A percentile compares a stretch with the other conserved stretches of the same genome.
Conservation (phyloP, 768 basidiomycete genomes). For the Tylopilus intermedius region DNA sequence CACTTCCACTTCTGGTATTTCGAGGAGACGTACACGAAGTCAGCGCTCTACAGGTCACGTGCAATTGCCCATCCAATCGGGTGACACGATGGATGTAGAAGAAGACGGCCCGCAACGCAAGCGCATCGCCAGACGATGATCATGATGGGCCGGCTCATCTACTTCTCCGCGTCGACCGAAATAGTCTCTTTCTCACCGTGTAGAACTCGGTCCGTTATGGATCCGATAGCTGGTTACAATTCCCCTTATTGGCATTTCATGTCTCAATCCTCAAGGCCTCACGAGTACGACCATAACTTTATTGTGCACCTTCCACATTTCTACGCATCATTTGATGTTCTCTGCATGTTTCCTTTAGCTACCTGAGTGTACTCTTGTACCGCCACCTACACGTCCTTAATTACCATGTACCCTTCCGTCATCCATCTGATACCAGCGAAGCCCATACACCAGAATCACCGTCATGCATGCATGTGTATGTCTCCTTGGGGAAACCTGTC, state of each 20-base stretch:
- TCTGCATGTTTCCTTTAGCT: not conserved
- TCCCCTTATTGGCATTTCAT: not conserved
- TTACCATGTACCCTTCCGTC: conserved; percentile 11
- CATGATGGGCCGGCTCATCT: not conserved
- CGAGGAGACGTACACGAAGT: conserved; percentile 56
- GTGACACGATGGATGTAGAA: conserved; percentile 69
- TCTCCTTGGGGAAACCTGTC: too few species aligned
- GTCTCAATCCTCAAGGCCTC: not conserved
- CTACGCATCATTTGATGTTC: conserved; percentile 6
- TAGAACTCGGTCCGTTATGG: conserved; percentile 1
- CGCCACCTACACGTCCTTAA: conserved; percentile 3
- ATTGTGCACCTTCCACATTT: conserved; percentile 12
- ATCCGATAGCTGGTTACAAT: conserved; percentile 5
- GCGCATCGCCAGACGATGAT: conserved; percentile 58
- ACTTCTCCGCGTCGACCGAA: not conserved
- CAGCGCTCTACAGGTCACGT: conserved; percentile 34
- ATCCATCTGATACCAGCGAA: not conserved
- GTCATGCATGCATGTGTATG: too few species aligned
- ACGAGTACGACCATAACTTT: conserved; percentile 9
- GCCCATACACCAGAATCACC: too few species aligned
- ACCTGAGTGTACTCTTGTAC: conserved; percentile 10
- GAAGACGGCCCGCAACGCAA: conserved; percentile 75
- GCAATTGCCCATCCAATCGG: conserved; percentile 37
- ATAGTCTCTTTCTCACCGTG: not conserved
- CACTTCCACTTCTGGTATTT: conserved; percentile 25